phyloP scores from a whole-genome alignment of 108 stramenopile genomes.

The Cyclostephanos invisitatus region DNA sequence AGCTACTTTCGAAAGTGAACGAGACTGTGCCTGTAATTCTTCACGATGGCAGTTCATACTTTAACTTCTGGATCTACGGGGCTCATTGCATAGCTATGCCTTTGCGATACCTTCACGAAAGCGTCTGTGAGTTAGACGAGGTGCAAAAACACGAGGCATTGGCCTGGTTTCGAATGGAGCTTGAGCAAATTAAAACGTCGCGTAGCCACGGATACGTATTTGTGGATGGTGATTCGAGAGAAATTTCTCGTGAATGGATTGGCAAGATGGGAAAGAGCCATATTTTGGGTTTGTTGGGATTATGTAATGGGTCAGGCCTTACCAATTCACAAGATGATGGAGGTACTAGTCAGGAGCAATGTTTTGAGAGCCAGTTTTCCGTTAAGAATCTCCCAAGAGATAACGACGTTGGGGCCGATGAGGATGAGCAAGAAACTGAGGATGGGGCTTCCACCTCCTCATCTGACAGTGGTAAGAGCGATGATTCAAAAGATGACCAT shows the following conservation, averaged over 20 bases:
- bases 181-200: slow-evolving; percentile 79
- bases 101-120: slow-evolving; percentile 41
- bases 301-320: slow-evolving; percentile 17
- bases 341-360: neutral
- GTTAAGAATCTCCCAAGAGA: slow-evolving; percentile 15
- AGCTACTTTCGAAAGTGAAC: slow-evolving; percentile 73
- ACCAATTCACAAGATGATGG: slow-evolving; percentile 4
- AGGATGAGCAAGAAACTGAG: slow-evolving; percentile 32
- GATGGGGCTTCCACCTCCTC: slow-evolving; percentile 65
- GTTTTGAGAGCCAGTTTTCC: slow-evolving; percentile 1
- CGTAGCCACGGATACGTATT: slow-evolving; percentile 74
- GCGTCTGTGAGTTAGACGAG: slow-evolving; percentile 1
- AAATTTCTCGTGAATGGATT: slow-evolving; percentile 56
- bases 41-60: slow-evolving; percentile 66
- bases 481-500: slow-evolving; percentile 43
- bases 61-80: slow-evolving; percentile 76
- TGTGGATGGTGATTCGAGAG: slow-evolving; percentile 72
- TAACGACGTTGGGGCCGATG: slow-evolving; percentile 1
- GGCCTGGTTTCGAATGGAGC: slow-evolving; percentile 73
- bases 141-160: slow-evolving; percentile 39
- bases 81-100: slow-evolving; percentile 64
- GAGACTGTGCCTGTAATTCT: slow-evolving; percentile 81
- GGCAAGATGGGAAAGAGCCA: slow-evolving; percentile 58
- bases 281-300: slow-evolving; percentile 40
- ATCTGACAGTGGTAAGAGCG: slow-evolving; percentile 62